phyloP scores from a whole-genome alignment of 2,329 filamentous ascomycete genomes.

The Aspergillus sp. region DNA sequence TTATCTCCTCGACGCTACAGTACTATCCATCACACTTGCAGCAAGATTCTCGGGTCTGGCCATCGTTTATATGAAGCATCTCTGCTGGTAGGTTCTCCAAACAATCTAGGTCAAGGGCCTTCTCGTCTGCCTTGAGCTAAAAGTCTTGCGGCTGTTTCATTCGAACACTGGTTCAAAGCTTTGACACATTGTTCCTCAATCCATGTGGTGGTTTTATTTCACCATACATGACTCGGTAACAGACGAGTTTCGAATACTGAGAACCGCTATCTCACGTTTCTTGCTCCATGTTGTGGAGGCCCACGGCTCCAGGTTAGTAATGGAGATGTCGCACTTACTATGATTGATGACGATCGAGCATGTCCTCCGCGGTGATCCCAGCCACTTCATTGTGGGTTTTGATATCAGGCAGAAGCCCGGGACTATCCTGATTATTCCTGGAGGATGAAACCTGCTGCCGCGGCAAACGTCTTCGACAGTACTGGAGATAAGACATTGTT shows the following conservation, averaged over 20 bases:
- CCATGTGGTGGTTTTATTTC: not conserved
- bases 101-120: not conserved
- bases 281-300: not conserved
- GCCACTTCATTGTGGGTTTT: not conserved
- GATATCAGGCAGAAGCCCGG: not conserved
- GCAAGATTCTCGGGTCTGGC: not conserved
- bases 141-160: constrained; percentile 6
- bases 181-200: not conserved
- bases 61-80: not conserved
- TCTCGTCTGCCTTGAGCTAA: not conserved
- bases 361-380: not conserved
- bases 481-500: not conserved
- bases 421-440: not conserved
- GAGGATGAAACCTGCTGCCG: constrained; percentile 1
- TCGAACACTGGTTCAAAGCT: not conserved
- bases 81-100: not conserved
- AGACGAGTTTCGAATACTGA: not conserved
- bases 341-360: not conserved
- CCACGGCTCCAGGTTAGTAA: not conserved
- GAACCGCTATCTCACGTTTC: not conserved
- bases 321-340: not conserved
- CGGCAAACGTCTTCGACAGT: not conserved
- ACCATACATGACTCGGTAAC: not conserved
- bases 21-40: not conserved
- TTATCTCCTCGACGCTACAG: not conserved